Percentiles rank a stretch among this genome's conserved stretches.
phyloP scores from a whole-genome alignment of 495 filamentous ascomycete species.

The Eremomyces bilateralis region DNA sequence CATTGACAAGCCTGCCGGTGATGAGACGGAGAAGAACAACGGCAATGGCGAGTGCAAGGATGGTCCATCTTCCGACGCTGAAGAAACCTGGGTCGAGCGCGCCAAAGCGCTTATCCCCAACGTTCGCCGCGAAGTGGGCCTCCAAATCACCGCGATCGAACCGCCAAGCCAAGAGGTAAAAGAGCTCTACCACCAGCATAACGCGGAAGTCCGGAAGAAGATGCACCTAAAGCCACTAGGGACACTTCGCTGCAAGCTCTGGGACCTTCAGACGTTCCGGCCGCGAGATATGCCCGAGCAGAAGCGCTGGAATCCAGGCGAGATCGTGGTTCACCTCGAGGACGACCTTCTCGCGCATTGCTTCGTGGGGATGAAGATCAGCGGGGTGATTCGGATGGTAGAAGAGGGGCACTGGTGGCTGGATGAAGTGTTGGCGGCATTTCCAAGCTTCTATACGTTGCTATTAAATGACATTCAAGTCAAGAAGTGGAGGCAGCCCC shows the following conservation, averaged over 20 bases:
- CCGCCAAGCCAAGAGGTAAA: conserved; percentile 18
- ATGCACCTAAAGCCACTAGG: conserved; percentile 15
- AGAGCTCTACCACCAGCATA: conserved; percentile 23
- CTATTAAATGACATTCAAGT: conserved; percentile 39
- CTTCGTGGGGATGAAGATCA: conserved; percentile 59
- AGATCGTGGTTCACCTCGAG: too few species aligned
- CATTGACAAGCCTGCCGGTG: too few species aligned
- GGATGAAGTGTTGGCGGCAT: conserved; percentile 30
- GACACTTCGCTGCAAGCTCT: conserved; percentile 15
- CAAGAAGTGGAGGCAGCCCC: background rate
- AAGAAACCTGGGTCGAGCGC: too few species aligned
- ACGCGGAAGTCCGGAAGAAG: conserved; percentile 6
- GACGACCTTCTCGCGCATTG: conserved; percentile 35
- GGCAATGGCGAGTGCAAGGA: too few species aligned
- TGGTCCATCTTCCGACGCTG: too few species aligned
- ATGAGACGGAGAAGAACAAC: too few species aligned
- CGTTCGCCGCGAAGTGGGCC: conserved; percentile 25
- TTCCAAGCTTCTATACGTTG: conserved; percentile 31
- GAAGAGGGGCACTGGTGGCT: conserved; percentile 26
- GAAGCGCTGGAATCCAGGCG: too few species aligned
- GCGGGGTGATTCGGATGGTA: conserved; percentile 20
- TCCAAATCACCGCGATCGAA: conserved; percentile 33
- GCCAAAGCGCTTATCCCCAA: conserved; percentile 9
- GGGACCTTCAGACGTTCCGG: too few species aligned
- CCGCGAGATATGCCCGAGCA: too few species aligned